Evolutionary conservation across 192 early-diverging fungal species (phyloP).

Genomic region (Backusella mclennaniae): DNA sequence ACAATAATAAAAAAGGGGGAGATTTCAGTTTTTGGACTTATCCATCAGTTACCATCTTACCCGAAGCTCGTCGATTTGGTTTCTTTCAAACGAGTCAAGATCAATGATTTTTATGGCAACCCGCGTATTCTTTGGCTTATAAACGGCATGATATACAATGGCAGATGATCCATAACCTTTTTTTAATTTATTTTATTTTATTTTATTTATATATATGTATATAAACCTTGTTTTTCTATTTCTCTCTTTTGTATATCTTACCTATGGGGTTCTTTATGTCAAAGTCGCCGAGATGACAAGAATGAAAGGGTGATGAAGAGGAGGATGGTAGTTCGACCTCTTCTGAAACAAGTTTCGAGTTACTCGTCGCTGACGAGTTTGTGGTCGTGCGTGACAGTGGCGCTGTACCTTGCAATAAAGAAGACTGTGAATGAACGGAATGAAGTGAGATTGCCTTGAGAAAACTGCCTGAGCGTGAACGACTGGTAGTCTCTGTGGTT

Average conservation of each 20-base stretch:
- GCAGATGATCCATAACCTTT: slow-evolving; percentile 86
- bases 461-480: slow-evolving; percentile 2
- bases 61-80: slow-evolving; percentile 88
- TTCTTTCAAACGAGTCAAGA: slow-evolving; percentile 85
- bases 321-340: not conserved
- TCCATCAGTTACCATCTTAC: slow-evolving; percentile 30
- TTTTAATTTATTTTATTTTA: not conserved
- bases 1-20: not conserved
- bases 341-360: not conserved
- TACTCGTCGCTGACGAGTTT: not conserved
- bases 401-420: not conserved
- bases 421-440: not conserved
- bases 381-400: not conserved
- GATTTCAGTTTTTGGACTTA: not conserved
- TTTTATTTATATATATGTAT: no score
- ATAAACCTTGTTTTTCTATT: not conserved
- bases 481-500: not conserved
- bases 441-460: slow-evolving; percentile 6
- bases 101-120: slow-evolving; percentile 87
- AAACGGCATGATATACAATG: slow-evolving; percentile 77
- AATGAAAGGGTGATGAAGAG: not conserved
- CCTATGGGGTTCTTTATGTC: slow-evolving; percentile 30
- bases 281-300: slow-evolving; percentile 28
- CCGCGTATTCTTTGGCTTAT: slow-evolving; percentile 63
- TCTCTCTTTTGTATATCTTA: not conserved